Conservation (phyloP, 495 filamentous ascomycete genomes). For the Penicillium dipodomyicola region DNA sequence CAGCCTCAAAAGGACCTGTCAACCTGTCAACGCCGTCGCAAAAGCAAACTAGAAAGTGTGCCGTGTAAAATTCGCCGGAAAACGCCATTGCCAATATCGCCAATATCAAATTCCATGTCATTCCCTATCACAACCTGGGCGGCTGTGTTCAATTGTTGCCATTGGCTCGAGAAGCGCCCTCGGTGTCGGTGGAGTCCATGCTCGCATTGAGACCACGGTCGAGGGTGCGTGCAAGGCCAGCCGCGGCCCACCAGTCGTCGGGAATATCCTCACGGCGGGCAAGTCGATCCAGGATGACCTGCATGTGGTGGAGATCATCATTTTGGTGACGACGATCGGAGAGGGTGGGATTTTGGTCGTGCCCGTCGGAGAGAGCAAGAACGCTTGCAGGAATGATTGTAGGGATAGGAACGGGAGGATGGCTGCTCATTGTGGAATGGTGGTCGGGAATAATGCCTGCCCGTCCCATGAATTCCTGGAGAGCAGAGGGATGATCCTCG, state of each 20-base stretch:
- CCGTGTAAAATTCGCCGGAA: not conserved
- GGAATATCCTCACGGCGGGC: slow-evolving; percentile 67
- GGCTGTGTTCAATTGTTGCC: slow-evolving; percentile 7
- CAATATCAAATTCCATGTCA: not conserved
- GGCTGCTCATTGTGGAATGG: slow-evolving; percentile 39
- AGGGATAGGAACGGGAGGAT: slow-evolving; percentile 40
- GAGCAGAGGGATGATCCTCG: slow-evolving; percentile 20
- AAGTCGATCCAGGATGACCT: slow-evolving; percentile 63
- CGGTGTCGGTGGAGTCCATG: slow-evolving; percentile 23
- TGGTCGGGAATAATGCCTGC: slow-evolving; percentile 24
- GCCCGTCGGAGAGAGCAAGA: slow-evolving; percentile 27
- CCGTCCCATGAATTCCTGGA: slow-evolving; percentile 8
- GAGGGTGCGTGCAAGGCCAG: slow-evolving; percentile 61
- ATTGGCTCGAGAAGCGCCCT: slow-evolving; percentile 16
- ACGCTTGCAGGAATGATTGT: not conserved
- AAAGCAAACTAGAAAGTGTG: not conserved
- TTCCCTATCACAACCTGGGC: not conserved
- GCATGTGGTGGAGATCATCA: slow-evolving; percentile 60
- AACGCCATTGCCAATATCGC: slow-evolving; percentile 6
- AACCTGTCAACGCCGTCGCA: not conserved
- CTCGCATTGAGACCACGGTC: slow-evolving; percentile 31
- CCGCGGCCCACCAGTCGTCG: slow-evolving; percentile 74
- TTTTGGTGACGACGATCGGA: slow-evolving; percentile 27
- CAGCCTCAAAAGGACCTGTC: not conserved
- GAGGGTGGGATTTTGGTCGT: slow-evolving; percentile 21